These are phyloP conservation scores for Taxawa tesnikishii DNA, from an alignment of 2,329 filamentous ascomycete genomes.

Conservation along the genomic window DNA sequence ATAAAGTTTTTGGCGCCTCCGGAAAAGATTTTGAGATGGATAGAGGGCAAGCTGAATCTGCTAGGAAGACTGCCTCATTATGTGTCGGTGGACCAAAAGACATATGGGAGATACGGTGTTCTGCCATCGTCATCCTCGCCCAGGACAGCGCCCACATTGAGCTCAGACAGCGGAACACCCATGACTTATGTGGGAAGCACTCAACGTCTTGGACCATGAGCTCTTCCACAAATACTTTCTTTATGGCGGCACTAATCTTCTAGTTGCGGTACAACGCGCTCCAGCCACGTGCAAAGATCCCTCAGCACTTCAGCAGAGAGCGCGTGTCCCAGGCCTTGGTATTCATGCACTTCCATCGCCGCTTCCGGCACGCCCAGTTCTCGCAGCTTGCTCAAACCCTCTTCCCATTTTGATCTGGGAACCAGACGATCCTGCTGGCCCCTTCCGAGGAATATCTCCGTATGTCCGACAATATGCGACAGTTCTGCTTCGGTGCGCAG, in stretches of 20 bases:
- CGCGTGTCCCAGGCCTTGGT: conserved; percentile 36
- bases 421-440: conserved; percentile 36
- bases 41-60: conserved; percentile 80
- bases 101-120: conserved; percentile 83
- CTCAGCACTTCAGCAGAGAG: conserved; percentile 29
- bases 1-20: conserved; percentile 82
- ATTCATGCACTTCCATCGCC: conserved; percentile 29
- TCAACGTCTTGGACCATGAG: conserved; percentile 58
- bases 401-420: conserved; percentile 28
- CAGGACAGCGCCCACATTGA: conserved; percentile 13
- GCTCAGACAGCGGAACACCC: conserved; percentile 22
- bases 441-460: conserved; percentile 34
- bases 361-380: conserved; percentile 27
- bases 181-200: conserved; percentile 52
- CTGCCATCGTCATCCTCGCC: conserved; percentile 41
- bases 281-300: conserved; percentile 31
- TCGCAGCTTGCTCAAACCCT: conserved; percentile 28
- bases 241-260: no score
- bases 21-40: conserved; percentile 75
- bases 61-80: conserved; percentile 79
- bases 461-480: conserved; percentile 20
- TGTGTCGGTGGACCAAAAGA: conserved; percentile 91
- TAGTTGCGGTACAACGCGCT: conserved; percentile 26
- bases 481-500: conserved; percentile 25
- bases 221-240: neutral